Conservation (phyloP, 768 basidiomycete species). For the Tylopilus sp. region DNA sequence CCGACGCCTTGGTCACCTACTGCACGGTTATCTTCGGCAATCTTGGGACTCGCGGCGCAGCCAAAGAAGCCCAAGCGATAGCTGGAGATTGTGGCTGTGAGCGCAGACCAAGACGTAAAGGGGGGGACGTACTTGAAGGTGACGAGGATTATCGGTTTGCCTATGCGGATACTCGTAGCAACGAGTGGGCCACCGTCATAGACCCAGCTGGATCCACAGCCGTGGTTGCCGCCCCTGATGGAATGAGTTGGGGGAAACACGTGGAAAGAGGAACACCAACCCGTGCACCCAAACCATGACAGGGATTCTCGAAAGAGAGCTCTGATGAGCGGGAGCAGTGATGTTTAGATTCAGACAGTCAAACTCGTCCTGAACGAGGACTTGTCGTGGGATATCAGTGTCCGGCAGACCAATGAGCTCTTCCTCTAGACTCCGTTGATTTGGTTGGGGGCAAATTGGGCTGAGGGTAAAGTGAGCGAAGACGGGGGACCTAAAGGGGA, state of each 20-base stretch:
- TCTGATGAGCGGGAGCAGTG: constrained; percentile 62
- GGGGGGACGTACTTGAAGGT: constrained; percentile 63
- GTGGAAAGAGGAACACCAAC: constrained; percentile 38
- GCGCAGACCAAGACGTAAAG: constrained; percentile 16
- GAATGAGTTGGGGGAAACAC: constrained; percentile 18
- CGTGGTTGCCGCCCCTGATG: constrained; percentile 64
- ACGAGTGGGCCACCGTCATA: constrained; percentile 74
- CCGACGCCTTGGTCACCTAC: constrained; percentile 70
- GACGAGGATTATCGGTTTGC: constrained; percentile 68
- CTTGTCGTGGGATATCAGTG: constrained; percentile 50
- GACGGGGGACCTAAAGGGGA: constrained; percentile 7
- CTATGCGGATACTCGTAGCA: constrained; percentile 56
- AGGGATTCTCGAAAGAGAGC: constrained; percentile 52
- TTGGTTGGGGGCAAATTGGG: constrained; percentile 71
- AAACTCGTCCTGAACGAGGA: constrained; percentile 65
- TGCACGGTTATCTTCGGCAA: constrained; percentile 63
- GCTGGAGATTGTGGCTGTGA: constrained; percentile 35
- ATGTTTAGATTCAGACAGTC: constrained; percentile 81
- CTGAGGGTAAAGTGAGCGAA: constrained; percentile 34
- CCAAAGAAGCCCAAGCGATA: constrained; percentile 78
- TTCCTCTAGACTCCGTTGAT: constrained; percentile 50
- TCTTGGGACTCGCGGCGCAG: constrained; percentile 62
- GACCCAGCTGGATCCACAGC: constrained; percentile 73
- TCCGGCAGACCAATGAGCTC: constrained; percentile 57
- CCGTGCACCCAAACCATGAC: constrained; percentile 90